Percentiles rank a stretch among this genome's conserved stretches.
Conservation (phyloP, 1,284 basidiomycete genomes). For the Tranzscheliella williamsii region DNA sequence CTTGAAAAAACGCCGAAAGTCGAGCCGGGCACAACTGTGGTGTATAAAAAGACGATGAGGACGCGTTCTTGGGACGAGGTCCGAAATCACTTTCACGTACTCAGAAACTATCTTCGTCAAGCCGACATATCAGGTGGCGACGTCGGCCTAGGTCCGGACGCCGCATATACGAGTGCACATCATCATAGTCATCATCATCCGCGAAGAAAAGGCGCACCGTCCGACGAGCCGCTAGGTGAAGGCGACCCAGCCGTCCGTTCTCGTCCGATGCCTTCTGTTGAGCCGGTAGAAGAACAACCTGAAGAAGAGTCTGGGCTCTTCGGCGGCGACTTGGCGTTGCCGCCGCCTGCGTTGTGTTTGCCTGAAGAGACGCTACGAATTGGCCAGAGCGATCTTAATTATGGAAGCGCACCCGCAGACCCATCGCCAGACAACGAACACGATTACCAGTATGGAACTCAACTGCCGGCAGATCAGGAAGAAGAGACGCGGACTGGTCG, state of each 20-base stretch:
- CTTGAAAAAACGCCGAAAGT: slow-evolving; percentile 19
- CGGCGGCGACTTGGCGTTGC: slow-evolving; percentile 50
- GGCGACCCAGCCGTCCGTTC: too few species aligned
- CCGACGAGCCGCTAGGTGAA: too few species aligned
- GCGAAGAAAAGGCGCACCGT: slow-evolving; percentile 5
- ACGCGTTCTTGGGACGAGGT: slow-evolving; percentile 39
- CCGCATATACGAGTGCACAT: slow-evolving; percentile 11
- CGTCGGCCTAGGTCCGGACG: slow-evolving; percentile 32
- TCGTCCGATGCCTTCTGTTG: neutral
- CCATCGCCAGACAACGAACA: neutral
- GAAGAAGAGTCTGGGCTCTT: slow-evolving; percentile 27
- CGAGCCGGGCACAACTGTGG: slow-evolving; percentile 9
- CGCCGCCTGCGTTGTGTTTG: slow-evolving; percentile 50
- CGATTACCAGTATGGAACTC: too few species aligned
- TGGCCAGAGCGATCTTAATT: neutral
- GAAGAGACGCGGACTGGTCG: slow-evolving; percentile 47
- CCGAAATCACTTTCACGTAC: slow-evolving; percentile 44
- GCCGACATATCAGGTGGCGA: slow-evolving; percentile 52
- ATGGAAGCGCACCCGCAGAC: neutral
- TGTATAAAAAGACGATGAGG: slow-evolving; percentile 23
- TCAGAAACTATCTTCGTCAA: slow-evolving; percentile 50
- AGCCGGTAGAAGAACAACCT: neutral
- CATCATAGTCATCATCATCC: slow-evolving; percentile 16
- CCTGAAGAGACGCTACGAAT: slow-evolving; percentile 12
- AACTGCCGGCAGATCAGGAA: slow-evolving; percentile 36